phyloP scores from a whole-genome alignment of 2,329 filamentous ascomycete species.

The Bimuria novae-zelandiae region DNA sequence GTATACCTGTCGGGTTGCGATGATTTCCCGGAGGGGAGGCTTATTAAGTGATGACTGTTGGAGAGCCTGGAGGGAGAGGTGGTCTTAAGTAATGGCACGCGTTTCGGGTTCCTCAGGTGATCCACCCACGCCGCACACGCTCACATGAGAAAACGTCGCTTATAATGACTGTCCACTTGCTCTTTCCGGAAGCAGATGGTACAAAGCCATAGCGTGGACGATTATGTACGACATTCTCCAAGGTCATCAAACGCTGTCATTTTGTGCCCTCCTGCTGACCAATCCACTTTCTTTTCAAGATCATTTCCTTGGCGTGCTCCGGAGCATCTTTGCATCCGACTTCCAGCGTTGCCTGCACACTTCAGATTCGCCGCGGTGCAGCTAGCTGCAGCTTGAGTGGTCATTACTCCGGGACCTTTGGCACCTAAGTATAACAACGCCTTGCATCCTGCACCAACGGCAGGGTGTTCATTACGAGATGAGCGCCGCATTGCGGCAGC shows the following conservation, averaged over 20 bases:
- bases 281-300: conserved; percentile 9
- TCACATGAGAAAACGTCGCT: neutral
- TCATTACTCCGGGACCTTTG: too few species aligned
- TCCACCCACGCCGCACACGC: conserved; percentile 2
- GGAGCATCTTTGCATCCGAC: neutral
- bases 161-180: neutral
- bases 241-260: conserved; percentile 12
- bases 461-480: neutral
- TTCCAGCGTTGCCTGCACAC: too few species aligned
- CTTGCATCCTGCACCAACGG: too few species aligned
- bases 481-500: conserved; percentile 10
- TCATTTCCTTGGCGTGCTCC: conserved; percentile 11
- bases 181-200: neutral
- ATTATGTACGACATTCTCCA: conserved; percentile 15
- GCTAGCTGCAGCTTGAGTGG: too few species aligned
- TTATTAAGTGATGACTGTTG: conserved; percentile 26
- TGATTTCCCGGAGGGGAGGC: conserved; percentile 10
- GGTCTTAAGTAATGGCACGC: neutral
- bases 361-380: too few species aligned
- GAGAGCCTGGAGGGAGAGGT: conserved; percentile 4
- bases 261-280: conserved; percentile 15
- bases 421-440: too few species aligned
- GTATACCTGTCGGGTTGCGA: conserved; percentile 16
- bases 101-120: neutral
- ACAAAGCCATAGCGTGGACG: neutral